phyloP scores from a whole-genome alignment of 257 asterid genomes.

The Lantana camara region DNA sequence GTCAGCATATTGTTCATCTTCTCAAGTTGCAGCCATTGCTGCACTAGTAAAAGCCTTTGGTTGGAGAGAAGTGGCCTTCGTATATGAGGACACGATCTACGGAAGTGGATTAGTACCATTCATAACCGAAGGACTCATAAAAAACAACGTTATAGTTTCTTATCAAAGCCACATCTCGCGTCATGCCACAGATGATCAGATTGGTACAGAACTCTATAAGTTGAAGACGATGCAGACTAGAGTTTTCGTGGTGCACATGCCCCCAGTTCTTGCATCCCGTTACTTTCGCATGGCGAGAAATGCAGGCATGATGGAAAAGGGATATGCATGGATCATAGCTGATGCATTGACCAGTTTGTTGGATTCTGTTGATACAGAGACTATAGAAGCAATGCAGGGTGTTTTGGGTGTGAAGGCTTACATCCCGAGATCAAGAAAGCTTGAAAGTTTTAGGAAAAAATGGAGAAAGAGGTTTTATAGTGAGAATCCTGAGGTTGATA shows the following conservation, averaged over 20 bases:
- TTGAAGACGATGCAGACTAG: conserved; percentile 45
- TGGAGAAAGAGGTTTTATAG: conserved; percentile 45
- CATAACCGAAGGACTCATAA: conserved; percentile 34
- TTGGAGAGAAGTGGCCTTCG: conserved; percentile 48
- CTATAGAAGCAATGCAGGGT: conserved; percentile 59
- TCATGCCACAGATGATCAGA: conserved; percentile 37
- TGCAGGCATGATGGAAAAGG: conserved; percentile 47
- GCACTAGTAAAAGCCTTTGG: conserved; percentile 38
- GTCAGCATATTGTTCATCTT: conserved; percentile 42
- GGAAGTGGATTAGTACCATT: conserved; percentile 48
- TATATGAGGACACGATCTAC: conserved; percentile 39
- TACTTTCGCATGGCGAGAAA: conserved; percentile 40
- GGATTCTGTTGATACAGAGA: conserved; percentile 32
- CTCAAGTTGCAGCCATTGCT: conserved; percentile 53
- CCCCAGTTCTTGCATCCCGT: conserved; percentile 38
- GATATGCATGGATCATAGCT: conserved; percentile 54
- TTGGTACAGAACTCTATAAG: conserved; percentile 36
- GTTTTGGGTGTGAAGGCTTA: conserved; percentile 51
- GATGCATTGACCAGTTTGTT: conserved; percentile 45
- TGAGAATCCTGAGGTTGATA: conserved; percentile 42
- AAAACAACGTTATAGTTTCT: conserved; percentile 28
- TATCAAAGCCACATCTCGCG: conserved; percentile 38
- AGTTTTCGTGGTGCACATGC: conserved; percentile 52
- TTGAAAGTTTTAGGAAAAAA: conserved; percentile 30
- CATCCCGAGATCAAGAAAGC: conserved; percentile 34